These are phyloP conservation scores for Colletotrichum destructivum DNA, from an alignment of 2,329 filamentous ascomycete species.

Conservation along the genomic window DNA sequence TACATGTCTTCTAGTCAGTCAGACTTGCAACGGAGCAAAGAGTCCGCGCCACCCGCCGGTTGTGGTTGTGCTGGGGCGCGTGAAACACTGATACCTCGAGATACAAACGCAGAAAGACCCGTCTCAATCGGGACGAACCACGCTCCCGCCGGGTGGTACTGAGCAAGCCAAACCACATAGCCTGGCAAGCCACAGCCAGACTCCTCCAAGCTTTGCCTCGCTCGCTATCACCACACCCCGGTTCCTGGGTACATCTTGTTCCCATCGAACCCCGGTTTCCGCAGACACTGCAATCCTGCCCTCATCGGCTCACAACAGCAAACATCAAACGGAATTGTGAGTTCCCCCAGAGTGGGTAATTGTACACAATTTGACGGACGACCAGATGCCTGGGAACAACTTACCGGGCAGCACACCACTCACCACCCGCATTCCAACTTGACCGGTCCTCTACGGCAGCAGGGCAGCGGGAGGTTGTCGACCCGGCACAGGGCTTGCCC, in stretches of 20 bases:
- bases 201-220: neutral
- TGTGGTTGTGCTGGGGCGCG: neutral
- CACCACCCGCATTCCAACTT: neutral
- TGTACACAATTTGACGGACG: neutral
- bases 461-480: conserved; percentile 16
- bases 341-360: too few species aligned
- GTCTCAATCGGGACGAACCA: conserved; percentile 30
- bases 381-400: neutral
- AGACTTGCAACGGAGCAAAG: conserved; percentile 19
- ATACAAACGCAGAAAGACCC: conserved; percentile 6
- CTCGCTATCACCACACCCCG: conserved; percentile 9
- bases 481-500: neutral
- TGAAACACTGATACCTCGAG: conserved; percentile 32
- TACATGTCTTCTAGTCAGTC: neutral
- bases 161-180: neutral
- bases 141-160: conserved; percentile 12
- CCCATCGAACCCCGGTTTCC: neutral
- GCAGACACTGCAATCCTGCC: neutral
- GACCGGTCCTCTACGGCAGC: conserved; percentile 23
- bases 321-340: neutral
- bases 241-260: neutral
- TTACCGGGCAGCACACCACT: conserved; percentile 9
- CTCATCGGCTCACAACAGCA: too few species aligned
- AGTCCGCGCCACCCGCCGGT: conserved; percentile 16
- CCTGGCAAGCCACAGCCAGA: neutral